Conservation (phyloP, 331 rosid genomes). For the Malus hybrid region DNA sequence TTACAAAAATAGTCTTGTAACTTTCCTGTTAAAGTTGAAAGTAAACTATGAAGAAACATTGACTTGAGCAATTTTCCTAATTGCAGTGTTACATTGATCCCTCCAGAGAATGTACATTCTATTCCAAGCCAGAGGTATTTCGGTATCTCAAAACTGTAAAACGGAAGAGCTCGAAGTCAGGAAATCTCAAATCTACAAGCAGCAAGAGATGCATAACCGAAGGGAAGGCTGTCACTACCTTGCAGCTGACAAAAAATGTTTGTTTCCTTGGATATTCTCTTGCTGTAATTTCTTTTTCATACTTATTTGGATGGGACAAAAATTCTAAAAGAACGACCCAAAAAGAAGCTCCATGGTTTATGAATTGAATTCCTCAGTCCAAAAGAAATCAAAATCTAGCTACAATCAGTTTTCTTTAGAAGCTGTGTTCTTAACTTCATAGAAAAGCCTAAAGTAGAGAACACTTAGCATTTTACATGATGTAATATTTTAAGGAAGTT, state of each 20-base stretch:
- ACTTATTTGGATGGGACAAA: conserved; percentile 1
- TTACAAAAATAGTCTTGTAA: neutral
- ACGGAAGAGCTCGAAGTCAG: conserved; percentile 19
- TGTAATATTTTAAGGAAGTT: neutral
- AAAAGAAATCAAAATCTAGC: neutral
- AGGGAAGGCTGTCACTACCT: conserved; percentile 19
- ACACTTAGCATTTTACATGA: neutral
- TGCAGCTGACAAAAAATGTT: conserved; percentile 39
- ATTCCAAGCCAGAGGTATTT: conserved; percentile 80
- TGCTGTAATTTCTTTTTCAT: neutral
- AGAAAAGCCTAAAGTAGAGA: neutral
- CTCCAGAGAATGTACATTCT: conserved; percentile 46
- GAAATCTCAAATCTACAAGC: conserved; percentile 32
- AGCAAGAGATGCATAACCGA: conserved; percentile 21
- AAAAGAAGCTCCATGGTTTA: neutral
- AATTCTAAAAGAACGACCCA: neutral
- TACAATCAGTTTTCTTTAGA: neutral
- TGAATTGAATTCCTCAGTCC: neutral
- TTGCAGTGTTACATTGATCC: conserved; percentile 78
- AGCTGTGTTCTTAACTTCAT: neutral
- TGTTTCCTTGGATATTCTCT: conserved; percentile 17
- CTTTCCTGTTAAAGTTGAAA: neutral
- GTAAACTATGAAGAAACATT: neutral
- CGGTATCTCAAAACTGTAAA: conserved; percentile 53
- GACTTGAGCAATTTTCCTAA: conserved; percentile 6